phyloP scores from a whole-genome alignment of 2,329 filamentous ascomycete genomes.

The Ophiostoma perfectum region DNA sequence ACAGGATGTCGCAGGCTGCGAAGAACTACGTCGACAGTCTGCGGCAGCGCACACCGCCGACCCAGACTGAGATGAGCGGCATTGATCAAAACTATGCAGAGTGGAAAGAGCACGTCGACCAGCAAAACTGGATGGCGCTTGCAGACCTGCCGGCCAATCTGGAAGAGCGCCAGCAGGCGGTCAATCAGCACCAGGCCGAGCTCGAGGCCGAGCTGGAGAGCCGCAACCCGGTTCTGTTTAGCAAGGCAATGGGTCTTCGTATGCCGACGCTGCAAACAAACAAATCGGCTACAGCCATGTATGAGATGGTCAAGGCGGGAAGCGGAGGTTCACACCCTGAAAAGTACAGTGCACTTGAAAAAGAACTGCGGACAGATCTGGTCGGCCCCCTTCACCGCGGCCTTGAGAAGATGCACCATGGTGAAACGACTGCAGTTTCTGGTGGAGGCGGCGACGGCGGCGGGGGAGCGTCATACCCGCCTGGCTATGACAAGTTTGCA shows the following conservation, averaged over 20 bases:
- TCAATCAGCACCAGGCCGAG: conserved; percentile 43
- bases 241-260: conserved; percentile 39
- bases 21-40: conserved; percentile 39
- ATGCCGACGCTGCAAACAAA: conserved; percentile 17
- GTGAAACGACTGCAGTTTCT: no score
- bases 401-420: conserved; percentile 33
- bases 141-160: conserved; percentile 38
- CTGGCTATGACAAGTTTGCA: conserved; percentile 27
- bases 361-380: conserved; percentile 29
- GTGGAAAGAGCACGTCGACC: conserved; percentile 42
- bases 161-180: conserved; percentile 38
- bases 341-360: conserved; percentile 9
- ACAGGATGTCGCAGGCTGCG: conserved; percentile 40
- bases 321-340: no score
- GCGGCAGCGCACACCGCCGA: conserved; percentile 34
- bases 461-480: background rate
- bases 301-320: no score
- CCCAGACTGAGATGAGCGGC: conserved; percentile 29
- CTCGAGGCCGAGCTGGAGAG: conserved; percentile 47
- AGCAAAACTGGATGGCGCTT: conserved; percentile 39
- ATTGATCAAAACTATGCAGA: conserved; percentile 40
- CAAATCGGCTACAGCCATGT: conserved; percentile 3
- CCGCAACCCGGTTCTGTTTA: conserved; percentile 43
- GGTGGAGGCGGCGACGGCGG: background rate
- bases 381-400: conserved; percentile 33